These are phyloP conservation scores for Coemansia sp. DNA, from an alignment of 192 early-diverging fungal species.

Conservation along the genomic window DNA sequence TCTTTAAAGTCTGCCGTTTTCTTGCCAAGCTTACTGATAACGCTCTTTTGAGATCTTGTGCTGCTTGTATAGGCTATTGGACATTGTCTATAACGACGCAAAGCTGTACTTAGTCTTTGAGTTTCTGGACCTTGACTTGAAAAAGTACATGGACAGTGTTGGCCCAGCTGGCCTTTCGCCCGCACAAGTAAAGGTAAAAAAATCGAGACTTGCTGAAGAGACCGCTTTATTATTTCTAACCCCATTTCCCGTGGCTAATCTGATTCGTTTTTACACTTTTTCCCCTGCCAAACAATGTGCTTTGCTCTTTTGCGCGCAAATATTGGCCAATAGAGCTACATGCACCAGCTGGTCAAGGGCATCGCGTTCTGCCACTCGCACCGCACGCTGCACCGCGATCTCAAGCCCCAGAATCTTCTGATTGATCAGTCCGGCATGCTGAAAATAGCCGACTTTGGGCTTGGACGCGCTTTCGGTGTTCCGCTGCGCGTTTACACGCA, in stretches of 20 bases:
- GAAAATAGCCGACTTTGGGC: slow-evolving; percentile 95
- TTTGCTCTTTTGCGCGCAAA: too few relatives aligned
- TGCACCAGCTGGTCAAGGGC: slow-evolving; percentile 85
- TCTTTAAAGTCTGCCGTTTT: background rate
- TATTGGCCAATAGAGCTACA: slow-evolving; percentile 69
- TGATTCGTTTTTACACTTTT: background rate
- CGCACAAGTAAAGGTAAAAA: slow-evolving; percentile 61
- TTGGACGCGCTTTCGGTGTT: slow-evolving; percentile 88
- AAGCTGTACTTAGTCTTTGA: slow-evolving; percentile 96
- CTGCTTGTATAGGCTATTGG: slow-evolving; percentile 66
- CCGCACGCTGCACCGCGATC: slow-evolving; percentile 93
- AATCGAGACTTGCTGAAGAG: too few relatives aligned
- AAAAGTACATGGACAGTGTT: slow-evolving; percentile 78
- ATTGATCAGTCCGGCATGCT: slow-evolving; percentile 85
- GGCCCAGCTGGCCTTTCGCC: slow-evolving; percentile 53
- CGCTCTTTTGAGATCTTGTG: background rate
- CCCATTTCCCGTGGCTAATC: background rate
- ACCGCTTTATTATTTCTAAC: background rate
- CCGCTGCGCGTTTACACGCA: slow-evolving; percentile 93
- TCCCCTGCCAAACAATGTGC: too few relatives aligned
- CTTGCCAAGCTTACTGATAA: background rate
- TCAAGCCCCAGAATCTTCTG: slow-evolving; percentile 98
- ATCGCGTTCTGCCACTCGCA: slow-evolving; percentile 87
- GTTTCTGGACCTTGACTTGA: slow-evolving; percentile 88
- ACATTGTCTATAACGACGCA: slow-evolving; percentile 83